Evolutionary conservation across 2,329 filamentous ascomycete species (phyloP), one percentile per base, ranked within the genome.

Genomic region (Clarireedia monteithiana): DNA sequence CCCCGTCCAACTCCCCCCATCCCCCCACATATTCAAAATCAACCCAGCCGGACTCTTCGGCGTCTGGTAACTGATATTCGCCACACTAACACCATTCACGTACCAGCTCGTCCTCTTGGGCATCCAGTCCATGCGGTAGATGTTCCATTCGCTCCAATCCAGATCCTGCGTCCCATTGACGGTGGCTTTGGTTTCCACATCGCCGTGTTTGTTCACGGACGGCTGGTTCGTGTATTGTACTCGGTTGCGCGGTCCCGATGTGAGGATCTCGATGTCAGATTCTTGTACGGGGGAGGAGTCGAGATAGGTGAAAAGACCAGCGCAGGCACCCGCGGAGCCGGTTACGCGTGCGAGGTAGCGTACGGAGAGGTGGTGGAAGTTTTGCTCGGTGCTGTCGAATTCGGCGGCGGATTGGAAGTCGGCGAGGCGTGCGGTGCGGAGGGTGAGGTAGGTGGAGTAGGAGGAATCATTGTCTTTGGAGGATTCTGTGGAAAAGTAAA

Each of bases 181-280:
- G 5, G 66, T 67, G 5, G 63, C 62, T 30, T 63, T 50, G 2
- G 58, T 30, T 1, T 63, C 34, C 0, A 40, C 50, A 48, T 65
- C 57, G 0, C 66, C 66, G 4, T 59, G 48, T 26, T 55, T 57
- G 45, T 66, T 56, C 1, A 61, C 45, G 2, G 60, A 62, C 1
- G 67, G 67, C 47, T 69, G 67, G 24, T 69, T 69, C 0, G 67
- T 68, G 48, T 63, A 68, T 50, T 69, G 67, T 1, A 68, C 63
- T 4, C 36, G 36, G 30, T 68, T 59, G 24, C 60, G 44, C 0
- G 66, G 65, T 9, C 60, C 66, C 2, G 49, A 36, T 6, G 66
- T 69, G 3, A 69, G 60, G 47, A 69, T 68, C 44, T 69, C 67
- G 9, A 69, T 68, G 38, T 69, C 67, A 26, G 66, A 60, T 63